These are phyloP conservation scores for Carex myosuroides DNA, from an alignment of 176 grass and related monocot genomes.

Conservation along the genomic window DNA sequence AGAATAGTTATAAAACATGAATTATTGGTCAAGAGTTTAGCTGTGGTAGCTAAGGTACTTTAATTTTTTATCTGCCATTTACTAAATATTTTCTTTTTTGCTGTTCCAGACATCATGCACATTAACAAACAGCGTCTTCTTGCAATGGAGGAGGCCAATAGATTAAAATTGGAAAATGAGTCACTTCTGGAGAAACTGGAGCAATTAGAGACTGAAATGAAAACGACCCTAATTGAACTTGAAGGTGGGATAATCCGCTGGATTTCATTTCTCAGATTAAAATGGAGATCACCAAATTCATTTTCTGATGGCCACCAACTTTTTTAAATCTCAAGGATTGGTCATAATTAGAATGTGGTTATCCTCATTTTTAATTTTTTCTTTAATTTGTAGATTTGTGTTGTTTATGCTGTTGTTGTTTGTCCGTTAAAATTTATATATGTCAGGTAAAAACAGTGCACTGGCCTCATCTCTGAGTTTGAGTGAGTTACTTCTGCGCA, in stretches of 20 bases:
- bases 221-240: background rate
- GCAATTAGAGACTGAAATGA: slow-evolving; percentile 23
- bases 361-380: background rate
- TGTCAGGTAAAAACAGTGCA: background rate
- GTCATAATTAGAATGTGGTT: background rate
- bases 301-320: background rate
- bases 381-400: background rate
- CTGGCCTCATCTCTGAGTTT: slow-evolving; percentile 20
- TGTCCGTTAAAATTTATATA: background rate
- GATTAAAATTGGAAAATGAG: slow-evolving; percentile 31
- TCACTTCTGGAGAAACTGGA: slow-evolving; percentile 31
- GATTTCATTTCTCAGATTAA: background rate
- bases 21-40: background rate
- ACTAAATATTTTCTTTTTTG: background rate
- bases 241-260: background rate
- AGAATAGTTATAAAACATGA: background rate
- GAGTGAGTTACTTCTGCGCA: slow-evolving; percentile 34
- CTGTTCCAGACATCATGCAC: slow-evolving; percentile 37
- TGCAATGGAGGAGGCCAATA: slow-evolving; percentile 40
- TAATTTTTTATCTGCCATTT: background rate
- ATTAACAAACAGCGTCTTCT: slow-evolving; percentile 42
- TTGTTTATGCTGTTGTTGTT: slow-evolving; percentile 25
- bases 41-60: background rate
- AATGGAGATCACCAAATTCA: background rate
- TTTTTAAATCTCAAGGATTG: background rate